phyloP scores from a whole-genome alignment of 768 basidiomycete genomes.

The Clitopilus passeckerianus region DNA sequence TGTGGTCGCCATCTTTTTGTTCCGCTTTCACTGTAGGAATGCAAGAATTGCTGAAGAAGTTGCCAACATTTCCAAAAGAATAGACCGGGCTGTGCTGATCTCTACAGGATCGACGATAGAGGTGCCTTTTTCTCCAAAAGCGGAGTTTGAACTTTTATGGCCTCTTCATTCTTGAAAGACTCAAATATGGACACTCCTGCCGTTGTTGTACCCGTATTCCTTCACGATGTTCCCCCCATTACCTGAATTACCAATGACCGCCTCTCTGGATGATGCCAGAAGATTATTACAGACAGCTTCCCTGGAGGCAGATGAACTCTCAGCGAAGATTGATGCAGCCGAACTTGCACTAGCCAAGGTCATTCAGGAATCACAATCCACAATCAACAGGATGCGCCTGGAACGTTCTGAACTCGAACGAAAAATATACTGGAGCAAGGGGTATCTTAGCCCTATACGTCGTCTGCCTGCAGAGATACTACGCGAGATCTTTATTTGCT shows the following conservation, averaged over 20 bases:
- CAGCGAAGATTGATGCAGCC: conserved; percentile 43
- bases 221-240: conserved; percentile 26
- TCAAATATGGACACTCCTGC: conserved; percentile 1
- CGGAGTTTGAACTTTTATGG: conserved; percentile 12
- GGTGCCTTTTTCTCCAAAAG: conserved; percentile 6
- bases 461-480: conserved; percentile 71
- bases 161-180: conserved; percentile 8
- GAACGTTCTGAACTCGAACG: conserved; percentile 47
- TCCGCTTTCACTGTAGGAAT: neutral
- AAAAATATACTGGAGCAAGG: conserved; percentile 42
- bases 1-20: neutral
- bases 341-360: conserved; percentile 56
- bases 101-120: neutral
- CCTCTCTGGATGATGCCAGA: conserved; percentile 49
- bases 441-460: conserved; percentile 70
- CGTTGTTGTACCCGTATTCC: neutral
- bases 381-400: conserved; percentile 49
- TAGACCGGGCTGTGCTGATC: neutral
- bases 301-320: conserved; percentile 28
- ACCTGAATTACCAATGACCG: conserved; percentile 56
- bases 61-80: neutral
- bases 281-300: conserved; percentile 32
- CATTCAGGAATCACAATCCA: conserved; percentile 45
- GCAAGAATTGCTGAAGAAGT: neutral
- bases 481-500: conserved; percentile 64